Conservation (phyloP, 345 rosid species). For the Eucalyptus urophylla region DNA sequence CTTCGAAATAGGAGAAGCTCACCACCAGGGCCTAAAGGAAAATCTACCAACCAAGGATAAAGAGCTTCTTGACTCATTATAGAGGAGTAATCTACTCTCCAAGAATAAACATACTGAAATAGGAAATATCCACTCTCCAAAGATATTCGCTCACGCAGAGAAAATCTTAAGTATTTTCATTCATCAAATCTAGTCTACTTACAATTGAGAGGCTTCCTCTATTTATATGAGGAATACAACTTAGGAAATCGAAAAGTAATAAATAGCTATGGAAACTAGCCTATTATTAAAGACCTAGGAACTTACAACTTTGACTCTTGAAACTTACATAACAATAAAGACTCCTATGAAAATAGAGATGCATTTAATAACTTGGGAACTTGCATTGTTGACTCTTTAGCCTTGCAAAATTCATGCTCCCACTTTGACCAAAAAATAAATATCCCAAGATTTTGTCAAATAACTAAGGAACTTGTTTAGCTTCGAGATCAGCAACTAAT, state of each 20-base stretch:
- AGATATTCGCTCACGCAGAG: rapidly evolving
- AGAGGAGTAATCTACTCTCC: neutral
- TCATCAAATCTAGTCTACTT: neutral
- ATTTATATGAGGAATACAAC: neutral
- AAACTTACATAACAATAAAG: neutral
- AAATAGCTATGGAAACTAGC: too few species aligned
- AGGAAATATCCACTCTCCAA: neutral
- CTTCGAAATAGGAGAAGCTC: neutral
- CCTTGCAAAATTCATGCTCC: neutral
- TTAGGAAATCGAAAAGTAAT: too few species aligned
- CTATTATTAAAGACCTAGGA: neutral
- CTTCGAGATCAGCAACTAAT: too few species aligned
- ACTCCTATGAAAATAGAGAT: neutral
- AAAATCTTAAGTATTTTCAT: neutral
- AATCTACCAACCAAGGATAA: neutral
- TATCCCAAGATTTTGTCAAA: neutral
- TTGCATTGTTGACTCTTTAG: neutral
- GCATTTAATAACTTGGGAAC: too few species aligned
- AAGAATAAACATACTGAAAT: neutral
- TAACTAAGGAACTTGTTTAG: neutral
- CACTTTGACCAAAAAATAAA: too few species aligned
- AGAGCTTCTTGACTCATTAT: neutral
- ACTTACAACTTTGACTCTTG: neutral
- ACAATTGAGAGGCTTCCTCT: neutral
- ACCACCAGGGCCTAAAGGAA: neutral